Base-by-base conservation (phyloP, 768 basidiomycete genomes). In the Pleurotus tuoliensis region DNA sequence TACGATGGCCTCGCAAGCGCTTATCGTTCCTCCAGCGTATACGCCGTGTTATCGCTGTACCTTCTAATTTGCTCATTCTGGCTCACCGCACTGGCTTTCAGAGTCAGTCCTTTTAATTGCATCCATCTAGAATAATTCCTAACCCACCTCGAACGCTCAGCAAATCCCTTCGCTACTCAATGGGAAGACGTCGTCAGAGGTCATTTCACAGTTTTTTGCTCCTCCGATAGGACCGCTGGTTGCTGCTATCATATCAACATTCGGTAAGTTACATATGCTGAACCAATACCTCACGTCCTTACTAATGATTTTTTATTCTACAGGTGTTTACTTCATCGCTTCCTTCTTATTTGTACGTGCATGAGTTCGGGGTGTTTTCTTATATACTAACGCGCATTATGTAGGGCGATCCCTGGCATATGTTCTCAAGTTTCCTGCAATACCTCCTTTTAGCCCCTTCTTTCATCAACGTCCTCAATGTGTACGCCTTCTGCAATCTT, bases 401-500 rank as follows among this genome's bases (percentile, higher is more conserved):
- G 6, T 12, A 93, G 89, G 85, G 92, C 59, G 94, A 98, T 70
- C 94, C 94, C 3, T 97, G 95, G 94, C 94, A 98, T 72, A 89
- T 98, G 86, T 86, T 95, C 71, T 90, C 91, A 22, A 93, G 91
- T 63, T 94, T 96, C 80, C 74, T 87, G 62, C 95, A 94, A 67
- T 95, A 95, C 67, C 74, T 96, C 48, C 86, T 86, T 64, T 70
- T 98, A 56, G 95, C 95, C 7, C 91, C 92, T 1, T 91, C 88
- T 62, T 96, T 96, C 74, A 94, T 87, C 34, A 97, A 97, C 68
- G 87, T 98, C 45, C 81, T 95, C 62, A 95, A 95, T 71, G 90
- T 94, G 39, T 98, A 98, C 68, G 94, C 94, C 0, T 98, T 98
- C 78, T 96, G 93, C 73, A 96, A 97, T 73, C 75, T 97, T 70